Evolutionary conservation across 805 yeast species (phyloP).

Genomic region (Candida germanica): DNA sequence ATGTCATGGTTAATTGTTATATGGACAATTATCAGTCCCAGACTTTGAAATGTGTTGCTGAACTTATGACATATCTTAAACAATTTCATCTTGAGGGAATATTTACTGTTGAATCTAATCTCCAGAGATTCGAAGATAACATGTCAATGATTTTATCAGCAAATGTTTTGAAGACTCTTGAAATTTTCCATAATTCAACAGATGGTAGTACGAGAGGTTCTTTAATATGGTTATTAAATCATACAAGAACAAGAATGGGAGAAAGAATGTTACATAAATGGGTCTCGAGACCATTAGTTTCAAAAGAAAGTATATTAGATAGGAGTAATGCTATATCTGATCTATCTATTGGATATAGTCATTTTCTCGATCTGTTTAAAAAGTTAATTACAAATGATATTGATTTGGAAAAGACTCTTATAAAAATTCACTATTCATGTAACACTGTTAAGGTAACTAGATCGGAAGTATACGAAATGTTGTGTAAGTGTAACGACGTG

Average conservation of each 20-base stretch:
- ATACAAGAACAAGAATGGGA: constrained; percentile 78
- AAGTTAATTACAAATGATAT: constrained; percentile 20
- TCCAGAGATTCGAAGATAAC: constrained; percentile 46
- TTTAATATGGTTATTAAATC: constrained; percentile 74
- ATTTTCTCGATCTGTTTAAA: constrained; percentile 32
- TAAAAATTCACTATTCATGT: constrained; percentile 39
- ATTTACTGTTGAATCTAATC: constrained; percentile 51
- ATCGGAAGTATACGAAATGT: constrained; percentile 29
- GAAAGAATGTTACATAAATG: constrained; percentile 63
- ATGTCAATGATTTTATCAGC: constrained; percentile 59
- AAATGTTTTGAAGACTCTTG: constrained; percentile 67
- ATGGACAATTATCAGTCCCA: constrained; percentile 16
- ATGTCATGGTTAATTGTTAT: constrained; percentile 23
- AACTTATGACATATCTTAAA: constrained; percentile 51
- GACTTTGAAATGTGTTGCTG: constrained; percentile 38
- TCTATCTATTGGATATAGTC: constrained; percentile 26
- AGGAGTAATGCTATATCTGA: constrained; percentile 56
- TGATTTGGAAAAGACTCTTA: constrained; percentile 35
- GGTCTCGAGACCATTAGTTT: constrained; percentile 70
- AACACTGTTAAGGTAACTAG: constrained; percentile 28
- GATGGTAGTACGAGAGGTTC: constrained; percentile 61
- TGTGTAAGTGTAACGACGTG: constrained; percentile 27
- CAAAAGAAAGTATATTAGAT: constrained; percentile 50
- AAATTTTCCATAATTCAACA: constrained; percentile 67
- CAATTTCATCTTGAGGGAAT: constrained; percentile 63